Evolutionary conservation across 192 early-diverging fungal species (phyloP).

Genomic region (Endogone sp.): DNA sequence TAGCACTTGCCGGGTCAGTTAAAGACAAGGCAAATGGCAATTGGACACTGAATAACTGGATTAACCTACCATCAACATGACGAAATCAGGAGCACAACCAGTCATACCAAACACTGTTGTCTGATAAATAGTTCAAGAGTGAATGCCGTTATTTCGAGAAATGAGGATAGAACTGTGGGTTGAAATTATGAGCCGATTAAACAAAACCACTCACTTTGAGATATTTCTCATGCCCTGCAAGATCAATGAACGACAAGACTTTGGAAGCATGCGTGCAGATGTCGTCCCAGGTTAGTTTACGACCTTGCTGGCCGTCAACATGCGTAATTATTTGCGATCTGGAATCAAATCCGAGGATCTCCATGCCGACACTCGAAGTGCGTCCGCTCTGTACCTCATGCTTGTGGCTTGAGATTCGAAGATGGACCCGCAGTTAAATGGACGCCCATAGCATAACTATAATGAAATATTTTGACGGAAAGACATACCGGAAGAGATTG

Average conservation of each 20-base stretch:
- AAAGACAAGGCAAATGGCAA: no score
- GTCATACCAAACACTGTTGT: conserved; percentile 97
- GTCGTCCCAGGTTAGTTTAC: conserved; percentile 79
- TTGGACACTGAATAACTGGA: no score
- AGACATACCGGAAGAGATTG: conserved; percentile 68
- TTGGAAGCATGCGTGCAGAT: conserved; percentile 75
- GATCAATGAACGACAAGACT: conserved; percentile 63
- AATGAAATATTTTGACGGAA: not conserved
- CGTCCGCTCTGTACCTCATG: conserved; percentile 90
- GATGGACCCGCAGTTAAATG: not conserved
- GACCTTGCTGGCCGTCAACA: conserved; percentile 24
- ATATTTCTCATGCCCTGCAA: conserved; percentile 94
- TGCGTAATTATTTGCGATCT: conserved; percentile 53
- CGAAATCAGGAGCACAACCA: conserved; percentile 85
- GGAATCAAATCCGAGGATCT: conserved; percentile 88
- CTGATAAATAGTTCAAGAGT: not conserved
- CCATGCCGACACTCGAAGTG: conserved; percentile 85
- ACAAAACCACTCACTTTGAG: conserved; percentile 52
- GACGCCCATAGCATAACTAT: not conserved
- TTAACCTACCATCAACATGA: conserved; percentile 73
- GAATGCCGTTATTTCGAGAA: not conserved
- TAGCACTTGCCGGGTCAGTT: no score
- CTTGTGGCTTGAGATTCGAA: conserved; percentile 54
- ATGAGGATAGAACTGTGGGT: no score
- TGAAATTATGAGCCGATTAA: not conserved